Percentiles rank a stretch among this genome's conserved stretches.
Conservation (phyloP, 2,329 filamentous ascomycete species). For the Thielaviopsis ethacetica region DNA sequence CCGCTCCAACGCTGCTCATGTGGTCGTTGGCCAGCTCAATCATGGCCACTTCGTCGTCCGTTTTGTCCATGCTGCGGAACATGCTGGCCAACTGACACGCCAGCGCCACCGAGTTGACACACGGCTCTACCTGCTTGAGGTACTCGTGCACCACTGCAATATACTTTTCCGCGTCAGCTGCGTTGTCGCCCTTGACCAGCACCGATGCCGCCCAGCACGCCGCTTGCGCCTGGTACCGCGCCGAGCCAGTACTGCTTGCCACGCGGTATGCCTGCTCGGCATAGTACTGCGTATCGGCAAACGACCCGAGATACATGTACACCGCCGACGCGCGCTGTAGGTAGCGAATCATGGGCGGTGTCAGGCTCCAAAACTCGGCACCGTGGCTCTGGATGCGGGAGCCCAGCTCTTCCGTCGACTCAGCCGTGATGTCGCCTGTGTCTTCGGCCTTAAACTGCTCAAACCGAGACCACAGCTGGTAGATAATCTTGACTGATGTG, state of each 20-base stretch:
- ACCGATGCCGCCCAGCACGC: constrained; percentile 38
- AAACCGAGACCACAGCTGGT: constrained; percentile 37
- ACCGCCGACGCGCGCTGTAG: constrained; percentile 59
- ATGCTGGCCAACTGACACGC: constrained; percentile 40
- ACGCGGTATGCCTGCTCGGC: constrained; percentile 70
- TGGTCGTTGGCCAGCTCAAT: constrained; percentile 33
- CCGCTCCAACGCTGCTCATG: constrained; percentile 16
- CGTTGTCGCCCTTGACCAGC: constrained; percentile 36
- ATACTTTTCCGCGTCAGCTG: constrained; percentile 6
- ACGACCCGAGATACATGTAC: constrained; percentile 72
- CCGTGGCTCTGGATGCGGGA: constrained; percentile 15
- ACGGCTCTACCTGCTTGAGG: background rate
- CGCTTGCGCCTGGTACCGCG: constrained; percentile 38
- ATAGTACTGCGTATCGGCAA: constrained; percentile 77
- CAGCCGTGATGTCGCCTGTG: constrained; percentile 14
- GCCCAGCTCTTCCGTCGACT: constrained; percentile 13
- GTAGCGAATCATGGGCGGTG: constrained; percentile 55
- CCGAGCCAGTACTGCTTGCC: constrained; percentile 49
- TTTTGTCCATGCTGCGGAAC: constrained; percentile 32
- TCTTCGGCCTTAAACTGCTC: constrained; percentile 22
- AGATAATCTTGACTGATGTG: constrained; percentile 38
- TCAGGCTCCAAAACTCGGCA: constrained; percentile 64
- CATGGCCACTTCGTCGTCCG: constrained; percentile 26
- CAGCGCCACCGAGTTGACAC: constrained; percentile 18
- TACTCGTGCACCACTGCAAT: constrained; percentile 6